Percentiles rank a stretch among this genome's conserved stretches.
Evolutionary conservation across 2,329 filamentous ascomycete genomes (phyloP).

Genomic region (Aureobasidium sp.): DNA sequence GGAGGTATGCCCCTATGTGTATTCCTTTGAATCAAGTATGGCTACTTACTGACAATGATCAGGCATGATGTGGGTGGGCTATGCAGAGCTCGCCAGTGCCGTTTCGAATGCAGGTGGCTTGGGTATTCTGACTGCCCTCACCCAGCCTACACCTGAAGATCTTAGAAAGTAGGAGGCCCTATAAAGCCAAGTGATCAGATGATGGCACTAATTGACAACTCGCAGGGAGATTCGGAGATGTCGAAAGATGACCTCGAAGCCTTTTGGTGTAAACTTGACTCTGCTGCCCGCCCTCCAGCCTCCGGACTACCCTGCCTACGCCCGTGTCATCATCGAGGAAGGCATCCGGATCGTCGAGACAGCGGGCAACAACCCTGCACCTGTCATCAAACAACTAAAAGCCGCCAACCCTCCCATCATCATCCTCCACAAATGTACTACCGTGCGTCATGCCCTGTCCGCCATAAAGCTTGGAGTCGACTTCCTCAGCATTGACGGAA

Average conservation of each 20-base stretch:
- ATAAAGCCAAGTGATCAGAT: neutral
- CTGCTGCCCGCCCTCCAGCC: slow-evolving; percentile 83
- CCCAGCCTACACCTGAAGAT: slow-evolving; percentile 85
- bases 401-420: slow-evolving; percentile 57
- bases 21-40: neutral
- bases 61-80: slow-evolving; percentile 74
- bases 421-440: slow-evolving; percentile 96
- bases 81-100: slow-evolving; percentile 67
- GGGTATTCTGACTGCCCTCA: slow-evolving; percentile 78
- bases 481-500: slow-evolving; percentile 93
- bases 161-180: slow-evolving; percentile 55
- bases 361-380: slow-evolving; percentile 81
- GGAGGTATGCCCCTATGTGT: slow-evolving; percentile 46
- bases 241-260: slow-evolving; percentile 67
- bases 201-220: neutral
- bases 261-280: slow-evolving; percentile 93
- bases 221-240: slow-evolving; percentile 72
- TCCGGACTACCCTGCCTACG: slow-evolving; percentile 87
- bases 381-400: slow-evolving; percentile 85
- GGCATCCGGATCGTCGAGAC: slow-evolving; percentile 89
- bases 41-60: neutral
- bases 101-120: slow-evolving; percentile 77
- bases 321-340: slow-evolving; percentile 87
- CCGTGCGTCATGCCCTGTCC: slow-evolving; percentile 84
- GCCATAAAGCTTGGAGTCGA: slow-evolving; percentile 93